Base-by-base conservation (phyloP, 2,329 filamentous ascomycete genomes). In the Aspergillus viridinutans region DNA sequence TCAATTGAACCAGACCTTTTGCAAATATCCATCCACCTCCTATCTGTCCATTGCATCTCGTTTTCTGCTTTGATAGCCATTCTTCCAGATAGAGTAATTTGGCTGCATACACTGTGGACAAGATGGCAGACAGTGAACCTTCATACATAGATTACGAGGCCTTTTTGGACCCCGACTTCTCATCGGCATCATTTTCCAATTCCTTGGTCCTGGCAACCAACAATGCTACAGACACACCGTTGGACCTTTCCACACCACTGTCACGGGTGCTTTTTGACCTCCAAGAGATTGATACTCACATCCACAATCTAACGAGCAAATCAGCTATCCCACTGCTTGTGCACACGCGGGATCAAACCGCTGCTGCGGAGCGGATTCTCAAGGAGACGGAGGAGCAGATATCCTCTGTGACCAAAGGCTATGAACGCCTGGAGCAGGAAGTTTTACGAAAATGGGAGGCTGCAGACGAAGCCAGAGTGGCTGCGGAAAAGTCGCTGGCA, bases 71-170 rank as follows among this genome's bases (percentile, higher is more conserved):
- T 47, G 43, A 26, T 47, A 47, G 21, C 43, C 43, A 23, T 20
- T 45, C 12, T 23, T 26, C 43, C 12, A 14, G 1, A 47, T 23
- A 25, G 14, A 38, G 32, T 17, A 17, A 17, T 38, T 17, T 17
- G 14, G 5, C 20, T 14, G 43, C 23, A 23, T 23, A 17, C 17
- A 21, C 4, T 47, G 21, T 26, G 43, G 21, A 25, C 50, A 60
- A 53, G 23, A 76, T 76, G 74, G 65, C 69, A 7, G 71, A 72
- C 60, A 64, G 61, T 17, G 74, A 76, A 53, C 83, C 87, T 43
- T 94, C 90, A 8, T 99, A 99, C 77, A 92, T 99, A 70, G 92
- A 97, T 83, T 96, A 96, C 77, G 91, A 96, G 72, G 84, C 90
- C 61, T 96, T 99, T 69, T 84, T 97, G 62, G 85, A 88, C 50